A percentile compares a stretch with the other conserved stretches of the same genome.
These are phyloP conservation scores for Sugiyamaella smithiae DNA, from an alignment of 805 yeast genomes.

Conservation along the genomic window DNA sequence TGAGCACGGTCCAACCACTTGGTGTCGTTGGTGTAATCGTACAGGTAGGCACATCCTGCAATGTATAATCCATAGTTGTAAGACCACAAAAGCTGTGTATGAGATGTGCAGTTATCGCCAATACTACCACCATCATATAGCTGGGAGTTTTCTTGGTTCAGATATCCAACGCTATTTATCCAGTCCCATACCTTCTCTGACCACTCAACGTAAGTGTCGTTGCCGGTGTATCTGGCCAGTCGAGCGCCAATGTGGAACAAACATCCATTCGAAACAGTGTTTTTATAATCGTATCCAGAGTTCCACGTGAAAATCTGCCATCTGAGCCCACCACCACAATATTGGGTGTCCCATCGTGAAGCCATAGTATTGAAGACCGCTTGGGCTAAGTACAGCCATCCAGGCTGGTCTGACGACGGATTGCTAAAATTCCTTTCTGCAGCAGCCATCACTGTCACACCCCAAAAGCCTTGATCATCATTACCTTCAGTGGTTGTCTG, in stretches of 20 bases:
- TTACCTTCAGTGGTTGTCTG: slow-evolving; percentile 94
- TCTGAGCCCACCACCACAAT: slow-evolving; percentile 86
- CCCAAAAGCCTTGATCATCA: slow-evolving; percentile 99
- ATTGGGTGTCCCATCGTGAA: slow-evolving; percentile 71
- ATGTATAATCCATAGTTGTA: slow-evolving; percentile 80
- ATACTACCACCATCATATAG: slow-evolving; percentile 38
- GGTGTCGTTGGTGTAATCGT: slow-evolving; percentile 63
- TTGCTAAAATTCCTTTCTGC: slow-evolving; percentile 83
- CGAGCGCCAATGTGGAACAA: slow-evolving; percentile 85
- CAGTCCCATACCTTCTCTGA: slow-evolving; percentile 77
- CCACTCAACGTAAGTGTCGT: slow-evolving; percentile 70
- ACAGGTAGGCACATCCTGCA: slow-evolving; percentile 78
- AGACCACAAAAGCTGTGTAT: slow-evolving; percentile 70
- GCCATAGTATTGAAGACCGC: slow-evolving; percentile 92
- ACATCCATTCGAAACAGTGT: slow-evolving; percentile 87
- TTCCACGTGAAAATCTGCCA: slow-evolving; percentile 98
- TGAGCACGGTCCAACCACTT: slow-evolving; percentile 65
- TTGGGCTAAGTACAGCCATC: slow-evolving; percentile 82
- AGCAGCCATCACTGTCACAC: slow-evolving; percentile 86
- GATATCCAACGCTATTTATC: slow-evolving; percentile 55
- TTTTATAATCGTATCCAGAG: slow-evolving; percentile 89
- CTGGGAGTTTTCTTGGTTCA: slow-evolving; percentile 35
- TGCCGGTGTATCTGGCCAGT: slow-evolving; percentile 76
- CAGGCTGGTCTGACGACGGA: slow-evolving; percentile 58
- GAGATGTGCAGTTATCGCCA: slow-evolving; percentile 56